Base-by-base conservation (phyloP, 176 grass and related monocot species). In the Oryza longistaminata region DNA sequence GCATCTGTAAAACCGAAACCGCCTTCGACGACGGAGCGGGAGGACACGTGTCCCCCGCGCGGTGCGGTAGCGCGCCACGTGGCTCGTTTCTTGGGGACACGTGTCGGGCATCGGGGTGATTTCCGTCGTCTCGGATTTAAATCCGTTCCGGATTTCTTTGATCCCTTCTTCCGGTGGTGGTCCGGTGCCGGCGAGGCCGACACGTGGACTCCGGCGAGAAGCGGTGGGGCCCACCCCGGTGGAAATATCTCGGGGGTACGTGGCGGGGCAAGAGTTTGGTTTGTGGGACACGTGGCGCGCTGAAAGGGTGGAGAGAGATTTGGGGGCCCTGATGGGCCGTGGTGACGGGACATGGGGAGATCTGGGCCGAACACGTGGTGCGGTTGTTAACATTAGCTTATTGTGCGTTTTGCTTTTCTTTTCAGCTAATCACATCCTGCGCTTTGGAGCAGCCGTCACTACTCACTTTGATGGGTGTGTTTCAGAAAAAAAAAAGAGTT, bases 241-340 rank as follows among this genome's bases (percentile, higher is more conserved):
- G 34, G 25, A 70, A 85, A 85, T 78, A 85, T 85, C 83, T 85
- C 0, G 64, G 83, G 83, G 65, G 22, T 7, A 77, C 83, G 83
- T 77, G 83, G 10, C 16, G 34, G 0, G 1, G 2, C 2, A 0
- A 4, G 10, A 1, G 42, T 70, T 70, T 77, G 64, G 83, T 1
- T 6, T 0, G 0, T 0, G 0, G 5, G 64, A 60, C 46, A 77
- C 65, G 83, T 77, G 83, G 21, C 48, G 83, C 14, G 31, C 0
- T 0, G 9, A 0, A 4, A 0, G 9, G 0, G 45, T 2, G 0
- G 0, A 6, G 7, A 3, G 10, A 22, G 82, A 76, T 85, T 60
- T 61, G 2, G 45, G 55, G 64, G 82, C 31, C 29, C 1, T 1
- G 6, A 44, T 1, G 15, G 21, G 16, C 37, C 5, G 14, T 1